Evolutionary conservation across 441 rosid genomes (phyloP).

Genomic region (Croton laevigatus): DNA sequence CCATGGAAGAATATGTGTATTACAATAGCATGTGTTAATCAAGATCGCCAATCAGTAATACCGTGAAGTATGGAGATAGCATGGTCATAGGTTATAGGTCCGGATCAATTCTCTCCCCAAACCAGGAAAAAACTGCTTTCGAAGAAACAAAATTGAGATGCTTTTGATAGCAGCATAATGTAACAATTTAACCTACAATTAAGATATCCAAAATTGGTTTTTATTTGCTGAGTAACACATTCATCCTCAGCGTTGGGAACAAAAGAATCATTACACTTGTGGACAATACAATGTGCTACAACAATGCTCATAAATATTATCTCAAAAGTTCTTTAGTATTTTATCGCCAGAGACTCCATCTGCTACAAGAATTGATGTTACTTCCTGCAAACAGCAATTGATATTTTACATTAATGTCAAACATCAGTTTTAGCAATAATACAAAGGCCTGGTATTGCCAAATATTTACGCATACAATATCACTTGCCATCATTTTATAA

Average conservation of each 20-base stretch:
- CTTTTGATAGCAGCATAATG: neutral
- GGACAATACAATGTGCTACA: constrained; percentile 25
- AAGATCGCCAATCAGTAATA: too few relatives aligned
- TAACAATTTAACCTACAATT: constrained; percentile 10
- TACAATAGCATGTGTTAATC: too few relatives aligned
- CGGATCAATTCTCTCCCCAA: too few relatives aligned
- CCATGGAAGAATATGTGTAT: too few relatives aligned
- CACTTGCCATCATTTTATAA: too few relatives aligned
- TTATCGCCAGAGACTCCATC: constrained; percentile 75
- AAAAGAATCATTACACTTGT: constrained; percentile 34
- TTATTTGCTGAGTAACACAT: constrained; percentile 28
- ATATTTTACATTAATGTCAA: neutral
- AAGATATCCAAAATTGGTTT: constrained; percentile 13
- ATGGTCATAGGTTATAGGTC: too few relatives aligned
- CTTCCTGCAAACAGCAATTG: constrained; percentile 57
- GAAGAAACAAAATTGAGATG: neutral
- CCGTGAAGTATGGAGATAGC: too few relatives aligned
- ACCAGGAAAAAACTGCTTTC: too few relatives aligned
- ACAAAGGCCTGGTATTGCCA: too few relatives aligned
- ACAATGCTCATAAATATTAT: constrained; percentile 17
- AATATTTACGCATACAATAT: too few relatives aligned
- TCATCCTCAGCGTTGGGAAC: constrained; percentile 23
- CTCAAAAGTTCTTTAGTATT: constrained; percentile 85
- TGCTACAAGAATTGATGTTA: constrained; percentile 67
- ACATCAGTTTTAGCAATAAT: too few relatives aligned